phyloP scores from a whole-genome alignment of 768 basidiomycete genomes.

The Serendipita sp. region DNA sequence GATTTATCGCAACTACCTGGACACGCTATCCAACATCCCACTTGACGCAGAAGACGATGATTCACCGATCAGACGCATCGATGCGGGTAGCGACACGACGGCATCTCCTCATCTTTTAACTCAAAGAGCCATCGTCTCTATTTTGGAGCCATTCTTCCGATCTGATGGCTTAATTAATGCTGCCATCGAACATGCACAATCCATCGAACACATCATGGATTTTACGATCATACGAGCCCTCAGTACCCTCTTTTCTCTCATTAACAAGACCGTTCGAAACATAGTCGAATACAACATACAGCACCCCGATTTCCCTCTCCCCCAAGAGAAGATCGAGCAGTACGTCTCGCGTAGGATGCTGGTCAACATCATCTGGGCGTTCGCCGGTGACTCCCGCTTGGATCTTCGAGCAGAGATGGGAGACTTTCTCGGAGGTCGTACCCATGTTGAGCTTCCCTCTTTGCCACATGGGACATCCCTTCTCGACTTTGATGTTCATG shows the following conservation, averaged over 20 bases:
- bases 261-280: slow-evolving; percentile 91
- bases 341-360: slow-evolving; percentile 82
- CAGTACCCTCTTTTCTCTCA: slow-evolving; percentile 87
- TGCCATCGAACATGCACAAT: slow-evolving; percentile 62
- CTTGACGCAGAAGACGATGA: slow-evolving; percentile 88
- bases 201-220: slow-evolving; percentile 98
- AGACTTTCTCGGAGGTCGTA: slow-evolving; percentile 66
- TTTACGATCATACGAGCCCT: slow-evolving; percentile 84
- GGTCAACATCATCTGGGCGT: slow-evolving; percentile 92
- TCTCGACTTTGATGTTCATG: slow-evolving; percentile 89
- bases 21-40: slow-evolving; percentile 52
- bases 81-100: slow-evolving; percentile 18
- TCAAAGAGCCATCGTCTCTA: slow-evolving; percentile 55
- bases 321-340: slow-evolving; percentile 69
- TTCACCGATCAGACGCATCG: slow-evolving; percentile 40
- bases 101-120: slow-evolving; percentile 41
- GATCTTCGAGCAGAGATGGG: slow-evolving; percentile 82
- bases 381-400: slow-evolving; percentile 89
- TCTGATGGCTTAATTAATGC: slow-evolving; percentile 65
- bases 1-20: slow-evolving; percentile 82
- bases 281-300: slow-evolving; percentile 88
- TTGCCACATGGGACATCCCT: slow-evolving; percentile 62
- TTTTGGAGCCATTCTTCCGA: slow-evolving; percentile 69
- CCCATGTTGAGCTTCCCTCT: slow-evolving; percentile 77
- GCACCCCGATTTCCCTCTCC: slow-evolving; percentile 86